A percentile compares a stretch with the other conserved stretches of the same genome.
Evolutionary conservation across 225 moss, liverwort and hornwort genomes (phyloP).

Genomic region (Asterella californica): DNA sequence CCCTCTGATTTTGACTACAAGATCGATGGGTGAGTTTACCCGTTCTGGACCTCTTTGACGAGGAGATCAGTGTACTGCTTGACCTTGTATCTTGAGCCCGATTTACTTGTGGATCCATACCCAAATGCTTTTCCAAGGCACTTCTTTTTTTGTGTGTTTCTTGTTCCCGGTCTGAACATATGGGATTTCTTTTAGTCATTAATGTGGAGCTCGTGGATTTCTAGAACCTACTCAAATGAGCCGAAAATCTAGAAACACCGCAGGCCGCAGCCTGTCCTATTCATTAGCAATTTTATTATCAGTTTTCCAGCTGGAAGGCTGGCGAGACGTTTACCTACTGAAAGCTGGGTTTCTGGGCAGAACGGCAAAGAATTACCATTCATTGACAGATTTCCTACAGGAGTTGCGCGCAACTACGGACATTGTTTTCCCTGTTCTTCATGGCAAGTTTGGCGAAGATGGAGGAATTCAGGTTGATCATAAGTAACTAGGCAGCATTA

Average conservation of each 20-base stretch:
- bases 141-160: not conserved
- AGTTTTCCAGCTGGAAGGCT: not conserved
- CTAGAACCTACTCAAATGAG: not conserved
- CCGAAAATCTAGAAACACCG: too few relatives aligned
- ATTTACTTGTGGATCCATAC: not conserved
- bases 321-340: not conserved
- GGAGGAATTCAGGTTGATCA: conserved; percentile 82
- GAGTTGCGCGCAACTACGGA: conserved; percentile 65
- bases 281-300: too few relatives aligned
- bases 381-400: conserved; percentile 61
- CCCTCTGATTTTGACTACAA: conserved; percentile 96
- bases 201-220: too few relatives aligned
- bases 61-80: not conserved
- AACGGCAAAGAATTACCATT: conserved; percentile 55
- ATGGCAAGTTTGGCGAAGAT: conserved; percentile 92
- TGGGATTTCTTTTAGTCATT: not conserved
- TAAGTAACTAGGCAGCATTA: not conserved
- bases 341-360: conserved; percentile 21
- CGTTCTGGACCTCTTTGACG: conserved; percentile 12
- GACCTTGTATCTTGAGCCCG: not conserved
- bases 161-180: not conserved
- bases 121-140: not conserved
- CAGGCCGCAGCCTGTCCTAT: too few relatives aligned
- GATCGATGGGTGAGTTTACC: conserved; percentile 57
- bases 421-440: conserved; percentile 90